Base-by-base conservation (phyloP, 768 basidiomycete species). In the Suillus variegatus region DNA sequence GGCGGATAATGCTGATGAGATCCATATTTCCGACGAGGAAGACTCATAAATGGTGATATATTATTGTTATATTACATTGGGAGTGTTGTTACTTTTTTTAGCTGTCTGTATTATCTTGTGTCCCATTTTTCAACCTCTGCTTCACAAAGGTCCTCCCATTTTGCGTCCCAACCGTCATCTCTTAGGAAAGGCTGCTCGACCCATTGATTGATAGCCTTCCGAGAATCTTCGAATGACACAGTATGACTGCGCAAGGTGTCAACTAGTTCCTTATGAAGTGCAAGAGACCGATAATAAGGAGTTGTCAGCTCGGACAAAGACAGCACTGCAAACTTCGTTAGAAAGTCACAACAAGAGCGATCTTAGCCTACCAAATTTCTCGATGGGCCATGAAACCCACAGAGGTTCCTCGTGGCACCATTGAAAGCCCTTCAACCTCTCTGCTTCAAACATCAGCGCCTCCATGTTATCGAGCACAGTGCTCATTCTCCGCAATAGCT, bases 1-100 rank as follows among this genome's bases (percentile, higher is more conserved):
- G 63, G 77, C 63, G 36, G 77, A 72, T 32, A 95, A 95, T 73
- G 86, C 79, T 51, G 94, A 95, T 65, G 94, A 95, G 79, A 95
- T 95, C 66, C 92, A 90, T 66, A 94, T 95, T 71, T 91, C 90
- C 57, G 92, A 94, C 72, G 93, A 94, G 61, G 91, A 93, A 69
- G 89, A 90, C 72, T 72, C 82, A 75, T 85, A 82, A 76, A 68
- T 57, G 40, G 55, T 46, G 64, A 58, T 44, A 35, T 61, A 32
- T 64, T 66, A 32, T 70, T 62, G 61, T 54, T 54, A 54, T 18
- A 54, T 54, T 70, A 68, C 36, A 47, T 54, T 25, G 57, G 63
- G 38, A 64, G 43, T 68, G 47, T 61, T 65, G 35, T 36, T 55
- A 55, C 54, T n/a, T 69, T 69, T 36, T 60, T 18, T 43, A 43